Evolutionary conservation across 2,329 filamentous ascomycete species (phyloP).

Genomic region (Fusarium newnesense): DNA sequence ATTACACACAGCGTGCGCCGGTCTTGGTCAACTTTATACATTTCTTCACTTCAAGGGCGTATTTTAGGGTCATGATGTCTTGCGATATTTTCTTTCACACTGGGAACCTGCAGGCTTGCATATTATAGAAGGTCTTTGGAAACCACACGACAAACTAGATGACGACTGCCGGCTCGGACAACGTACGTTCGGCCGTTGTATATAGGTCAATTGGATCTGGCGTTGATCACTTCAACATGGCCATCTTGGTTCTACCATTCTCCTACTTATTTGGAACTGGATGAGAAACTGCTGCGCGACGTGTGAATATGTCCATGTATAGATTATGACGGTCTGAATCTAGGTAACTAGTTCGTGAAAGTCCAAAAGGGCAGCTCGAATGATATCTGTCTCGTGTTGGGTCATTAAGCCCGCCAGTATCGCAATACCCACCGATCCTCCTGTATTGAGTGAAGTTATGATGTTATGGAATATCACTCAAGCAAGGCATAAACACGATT

Average conservation of each 20-base stretch:
- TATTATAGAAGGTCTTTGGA: slow-evolving; percentile 51
- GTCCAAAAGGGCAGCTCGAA: neutral
- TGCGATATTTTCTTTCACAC: slow-evolving; percentile 42
- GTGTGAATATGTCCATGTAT: neutral
- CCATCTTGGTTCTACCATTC: slow-evolving; percentile 35
- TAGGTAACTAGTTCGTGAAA: neutral
- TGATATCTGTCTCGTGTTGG: neutral
- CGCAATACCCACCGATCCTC: neutral
- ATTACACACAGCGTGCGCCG: slow-evolving; percentile 44
- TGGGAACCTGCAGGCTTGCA: slow-evolving; percentile 47
- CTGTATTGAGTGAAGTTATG: neutral
- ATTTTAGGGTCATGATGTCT: slow-evolving; percentile 47
- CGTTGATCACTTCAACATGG: slow-evolving; percentile 34
- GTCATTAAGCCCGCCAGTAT: neutral
- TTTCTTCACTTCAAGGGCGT: slow-evolving; percentile 44
- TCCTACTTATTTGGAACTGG: neutral
- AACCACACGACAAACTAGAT: slow-evolving; percentile 45
- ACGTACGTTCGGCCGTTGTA: slow-evolving; percentile 41
- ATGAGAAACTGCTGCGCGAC: neutral
- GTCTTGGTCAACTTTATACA: slow-evolving; percentile 40
- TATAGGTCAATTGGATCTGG: slow-evolving; percentile 45
- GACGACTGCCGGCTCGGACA: slow-evolving; percentile 41
- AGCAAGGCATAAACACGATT: neutral
- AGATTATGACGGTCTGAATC: neutral
- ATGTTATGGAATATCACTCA: neutral